Percentiles rank a stretch among this genome's conserved stretches.
Conservation (phyloP, 495 filamentous ascomycete genomes). For the Hyaloscypha bicolor region DNA sequence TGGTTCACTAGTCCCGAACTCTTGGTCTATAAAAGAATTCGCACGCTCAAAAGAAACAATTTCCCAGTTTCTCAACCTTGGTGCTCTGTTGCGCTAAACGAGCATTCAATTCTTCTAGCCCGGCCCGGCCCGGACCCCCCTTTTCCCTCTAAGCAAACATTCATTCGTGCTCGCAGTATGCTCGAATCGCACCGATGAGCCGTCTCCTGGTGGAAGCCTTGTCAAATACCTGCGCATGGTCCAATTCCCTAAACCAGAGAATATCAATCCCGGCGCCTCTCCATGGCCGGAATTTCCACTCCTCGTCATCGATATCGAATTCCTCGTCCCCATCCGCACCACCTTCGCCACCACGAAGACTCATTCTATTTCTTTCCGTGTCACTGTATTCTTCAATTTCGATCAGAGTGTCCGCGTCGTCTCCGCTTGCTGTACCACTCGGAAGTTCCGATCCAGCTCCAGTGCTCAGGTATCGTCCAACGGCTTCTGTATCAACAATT, state of each 20-base stretch:
- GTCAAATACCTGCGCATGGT: constrained; percentile 74
- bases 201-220: constrained; percentile 38
- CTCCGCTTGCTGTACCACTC: background rate
- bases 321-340: constrained; percentile 10
- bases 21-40: background rate
- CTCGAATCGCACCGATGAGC: constrained; percentile 46
- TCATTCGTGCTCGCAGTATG: constrained; percentile 35
- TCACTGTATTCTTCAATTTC: constrained; percentile 24
- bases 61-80: background rate
- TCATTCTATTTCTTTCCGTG: constrained; percentile 20
- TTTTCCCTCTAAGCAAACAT: background rate
- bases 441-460: background rate
- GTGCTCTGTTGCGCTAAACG: background rate
- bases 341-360: constrained; percentile 15
- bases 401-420: constrained; percentile 8
- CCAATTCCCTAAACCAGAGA: constrained; percentile 61
- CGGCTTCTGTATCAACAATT: constrained; percentile 61
- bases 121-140: background rate
- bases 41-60: background rate
- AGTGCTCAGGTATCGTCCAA: constrained; percentile 58
- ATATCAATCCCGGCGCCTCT: constrained; percentile 57
- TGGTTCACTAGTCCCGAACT: background rate
- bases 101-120: background rate
- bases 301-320: constrained; percentile 24
- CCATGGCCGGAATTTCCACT: constrained; percentile 49